These are phyloP conservation scores for Scleroderma bovista DNA, from an alignment of 768 basidiomycete species.

Conservation along the genomic window DNA sequence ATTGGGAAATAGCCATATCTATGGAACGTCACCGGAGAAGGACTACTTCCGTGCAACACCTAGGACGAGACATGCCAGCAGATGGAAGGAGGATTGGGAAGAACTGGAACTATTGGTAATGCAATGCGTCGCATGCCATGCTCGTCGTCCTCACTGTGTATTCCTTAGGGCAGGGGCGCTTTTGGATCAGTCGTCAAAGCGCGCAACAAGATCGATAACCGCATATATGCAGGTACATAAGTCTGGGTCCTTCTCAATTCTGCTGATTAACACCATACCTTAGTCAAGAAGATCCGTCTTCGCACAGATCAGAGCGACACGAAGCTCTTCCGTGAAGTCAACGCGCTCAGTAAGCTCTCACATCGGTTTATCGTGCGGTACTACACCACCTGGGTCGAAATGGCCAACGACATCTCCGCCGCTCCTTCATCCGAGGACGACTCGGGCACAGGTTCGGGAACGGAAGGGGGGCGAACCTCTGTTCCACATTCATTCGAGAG, in stretches of 20 bases:
- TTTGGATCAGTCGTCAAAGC: slow-evolving; percentile 97
- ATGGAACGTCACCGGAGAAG: slow-evolving; percentile 55
- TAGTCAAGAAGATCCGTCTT: slow-evolving; percentile 87
- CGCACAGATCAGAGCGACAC: slow-evolving; percentile 72
- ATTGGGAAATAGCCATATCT: slow-evolving; percentile 31
- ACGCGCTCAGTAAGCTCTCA: slow-evolving; percentile 78
- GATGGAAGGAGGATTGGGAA: slow-evolving; percentile 94
- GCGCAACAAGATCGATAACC: slow-evolving; percentile 77
- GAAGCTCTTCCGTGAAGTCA: slow-evolving; percentile 89
- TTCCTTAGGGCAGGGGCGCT: slow-evolving; percentile 70
- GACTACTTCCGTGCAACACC: slow-evolving; percentile 48
- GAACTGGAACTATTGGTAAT: slow-evolving; percentile 78
- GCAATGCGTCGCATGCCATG: slow-evolving; percentile 9
- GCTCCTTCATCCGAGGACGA: slow-evolving; percentile 43
- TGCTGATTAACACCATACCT: not conserved
- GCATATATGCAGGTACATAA: slow-evolving; percentile 79
- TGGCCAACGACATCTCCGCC: slow-evolving; percentile 46
- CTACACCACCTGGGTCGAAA: slow-evolving; percentile 88
- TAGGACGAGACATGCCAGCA: slow-evolving; percentile 50
- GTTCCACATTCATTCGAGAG: slow-evolving; percentile 38
- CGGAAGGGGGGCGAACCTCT: slow-evolving; percentile 49
- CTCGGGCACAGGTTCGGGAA: slow-evolving; percentile 31
- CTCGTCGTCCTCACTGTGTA: not conserved
- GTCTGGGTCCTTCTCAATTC: slow-evolving; percentile 11
- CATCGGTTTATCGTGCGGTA: slow-evolving; percentile 92